Evolutionary conservation across 2,329 filamentous ascomycete species (phyloP).

Genomic region (Pseudocercospora eumusae): DNA sequence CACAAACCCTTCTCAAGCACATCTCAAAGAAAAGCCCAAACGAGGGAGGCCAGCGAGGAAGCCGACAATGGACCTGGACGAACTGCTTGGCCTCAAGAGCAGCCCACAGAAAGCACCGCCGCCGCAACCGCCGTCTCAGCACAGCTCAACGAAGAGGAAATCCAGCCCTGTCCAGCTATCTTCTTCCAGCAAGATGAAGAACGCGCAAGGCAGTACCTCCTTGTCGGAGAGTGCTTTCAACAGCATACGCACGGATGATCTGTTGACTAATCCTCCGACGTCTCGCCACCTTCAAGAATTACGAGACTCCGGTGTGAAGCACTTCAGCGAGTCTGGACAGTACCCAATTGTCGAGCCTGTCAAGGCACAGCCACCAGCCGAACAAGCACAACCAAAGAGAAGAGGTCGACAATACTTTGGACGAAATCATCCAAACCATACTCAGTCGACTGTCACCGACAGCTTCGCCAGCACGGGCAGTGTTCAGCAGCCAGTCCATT

Average conservation of each 20-base stretch:
- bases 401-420: constrained; percentile 17
- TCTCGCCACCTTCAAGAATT: constrained; percentile 1
- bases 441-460: constrained; percentile 17
- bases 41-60: constrained; percentile 22
- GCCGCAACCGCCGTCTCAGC: neutral
- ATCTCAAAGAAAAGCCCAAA: constrained; percentile 21
- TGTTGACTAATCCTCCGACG: constrained; percentile 1
- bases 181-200: constrained; percentile 22
- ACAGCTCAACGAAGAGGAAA: constrained; percentile 8
- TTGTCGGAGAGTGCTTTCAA: neutral
- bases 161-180: constrained; percentile 20
- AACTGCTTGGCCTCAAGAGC: constrained; percentile 31
- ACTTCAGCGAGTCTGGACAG: neutral
- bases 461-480: constrained; percentile 23
- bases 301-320: constrained; percentile 2
- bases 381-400: constrained; percentile 13
- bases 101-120: constrained; percentile 30
- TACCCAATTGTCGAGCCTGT: neutral
- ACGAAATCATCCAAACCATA: constrained; percentile 2
- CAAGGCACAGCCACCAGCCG: neutral
- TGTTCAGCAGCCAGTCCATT: neutral
- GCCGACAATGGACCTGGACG: constrained; percentile 33
- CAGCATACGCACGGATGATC: constrained; percentile 4
- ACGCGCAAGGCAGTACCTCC: constrained; percentile 23
- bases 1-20: constrained; percentile 33